Evolutionary conservation across 2,329 filamentous ascomycete species (phyloP), one percentile per base, ranked within the genome.

Genomic region (Kalmusia sp.): DNA sequence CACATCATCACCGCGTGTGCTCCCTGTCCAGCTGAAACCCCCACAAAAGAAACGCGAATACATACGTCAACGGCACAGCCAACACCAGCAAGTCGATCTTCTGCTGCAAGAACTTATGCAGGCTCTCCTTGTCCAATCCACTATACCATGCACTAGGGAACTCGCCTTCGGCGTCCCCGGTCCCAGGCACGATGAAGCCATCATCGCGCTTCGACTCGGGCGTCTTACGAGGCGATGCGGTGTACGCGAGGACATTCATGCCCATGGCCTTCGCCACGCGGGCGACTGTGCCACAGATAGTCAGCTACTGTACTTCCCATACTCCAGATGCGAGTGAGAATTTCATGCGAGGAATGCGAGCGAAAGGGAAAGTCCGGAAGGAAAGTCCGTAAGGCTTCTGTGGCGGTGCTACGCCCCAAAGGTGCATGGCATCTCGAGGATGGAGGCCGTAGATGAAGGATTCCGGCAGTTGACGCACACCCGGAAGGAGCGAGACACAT

Each of bases 171-270:
- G 77, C 72, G 61, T 87, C 85, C 8, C 85, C 85, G 0, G 89
- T 90, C 0, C 87, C 85, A 0, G 86, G 84, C 0, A 91, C 84
- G 28, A 87, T 83, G 74, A 88, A 93, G 5, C 85, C 83, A 12
- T 75, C 69, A 71, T 93, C 89, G 24, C 74, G 77, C 38, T 82
- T 83, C 1, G 86, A 88, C 49, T 87, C 86, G 0, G 86, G 82
- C 0, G 89, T 91, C 7, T 78, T 70, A n/a, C 88, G 86, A 1
- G 88, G 83, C 22, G 84, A 84, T 0, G 89, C 86, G 0, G 90
- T 93, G 76, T 89, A 92, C 1, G 90, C 90, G 67, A 92, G 80
- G 0, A 93, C 84, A 24, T 85, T 80, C 82, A 91, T 87, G 15
- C 90, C 90, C 63, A 91, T 72, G 2, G 87, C 87, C 12, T 79